Base-by-base conservation (phyloP, 805 yeast species). In the Suhomyces sp. region DNA sequence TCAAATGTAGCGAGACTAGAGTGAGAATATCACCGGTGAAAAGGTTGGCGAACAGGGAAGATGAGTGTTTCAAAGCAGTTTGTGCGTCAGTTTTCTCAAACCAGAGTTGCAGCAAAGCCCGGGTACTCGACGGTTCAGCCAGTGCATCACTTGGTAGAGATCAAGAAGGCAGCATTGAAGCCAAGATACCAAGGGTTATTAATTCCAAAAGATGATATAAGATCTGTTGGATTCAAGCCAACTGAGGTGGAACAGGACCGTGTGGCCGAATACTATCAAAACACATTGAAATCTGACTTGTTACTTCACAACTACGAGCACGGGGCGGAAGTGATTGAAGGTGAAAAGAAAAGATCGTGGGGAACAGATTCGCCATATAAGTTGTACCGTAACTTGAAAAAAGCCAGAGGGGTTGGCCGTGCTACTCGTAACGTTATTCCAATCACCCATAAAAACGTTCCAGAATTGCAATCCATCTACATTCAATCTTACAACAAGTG, bases 311-410 rank as follows among this genome's bases (percentile, higher is more conserved):
- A 83, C 59, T 91, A 90, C 66, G 78, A 77, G 48, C 97, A 94
- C 70, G 83, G 76, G 22, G 83, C 83, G 49, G 63, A 70, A 41
- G 73, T 68, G 10, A 66, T 78, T 22, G 68, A 64, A 40, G 98
- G 98, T 52, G 77, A 80, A 54, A 90, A 88, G 71, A 79, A 79
- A 60, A 82, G 97, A 73, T 77, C 81, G 53, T 91, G 99, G 96
- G 91, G 88, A 59, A 88, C 88, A 50, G 74, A 87, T 22, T 86
- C 96, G 29, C 97, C 97, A 46, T 94, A 88, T 72, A 94, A 91
- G 65, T 67, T 91, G 51, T 90, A 90, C 72, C 88, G 97, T 79
- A 85, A 89, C 19, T 70, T 81, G 53, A 81, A 83, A 63, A 85
- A 85, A 58, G 97, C 97, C 36, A 76, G 73, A 54, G 97, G 97